phyloP scores from a whole-genome alignment of 176 grass and related monocot species.

The Musa itinerans region DNA sequence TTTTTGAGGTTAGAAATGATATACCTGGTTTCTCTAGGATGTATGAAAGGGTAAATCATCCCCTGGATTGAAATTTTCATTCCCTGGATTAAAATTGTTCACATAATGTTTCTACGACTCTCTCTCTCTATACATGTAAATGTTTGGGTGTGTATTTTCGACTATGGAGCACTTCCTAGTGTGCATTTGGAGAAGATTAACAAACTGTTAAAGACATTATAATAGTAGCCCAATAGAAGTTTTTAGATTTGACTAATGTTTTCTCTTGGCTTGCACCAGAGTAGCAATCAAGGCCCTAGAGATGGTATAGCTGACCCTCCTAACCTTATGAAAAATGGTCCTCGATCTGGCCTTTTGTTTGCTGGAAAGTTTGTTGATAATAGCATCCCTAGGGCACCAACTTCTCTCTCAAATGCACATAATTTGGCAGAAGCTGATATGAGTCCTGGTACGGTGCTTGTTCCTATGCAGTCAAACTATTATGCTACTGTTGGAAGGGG shows the following conservation, averaged over 20 bases:
- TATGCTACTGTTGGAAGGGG: constrained; percentile 6
- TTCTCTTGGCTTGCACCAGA: constrained; percentile 32
- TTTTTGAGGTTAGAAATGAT: background rate
- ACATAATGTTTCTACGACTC: too few species aligned
- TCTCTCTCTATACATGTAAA: too few species aligned
- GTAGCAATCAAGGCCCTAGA: constrained; percentile 33
- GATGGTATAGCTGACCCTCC: constrained; percentile 38
- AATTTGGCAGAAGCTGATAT: constrained; percentile 42
- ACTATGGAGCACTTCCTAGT: too few species aligned
- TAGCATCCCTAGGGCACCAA: constrained; percentile 28
- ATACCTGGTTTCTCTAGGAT: background rate
- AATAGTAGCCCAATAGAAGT: background rate
- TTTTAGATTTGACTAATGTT: background rate
- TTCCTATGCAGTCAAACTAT: constrained; percentile 13
- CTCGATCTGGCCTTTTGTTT: constrained; percentile 31
- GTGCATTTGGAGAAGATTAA: too few species aligned
- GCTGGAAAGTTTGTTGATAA: constrained; percentile 45
- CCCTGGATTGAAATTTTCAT: too few species aligned
- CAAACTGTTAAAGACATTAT: background rate
- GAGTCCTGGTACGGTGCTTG: constrained; percentile 19
- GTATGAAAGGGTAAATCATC: background rate
- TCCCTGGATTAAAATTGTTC: too few species aligned
- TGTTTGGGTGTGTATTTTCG: too few species aligned
- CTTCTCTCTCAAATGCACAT: constrained; percentile 40
- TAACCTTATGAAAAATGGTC: constrained; percentile 27